Base-by-base conservation (phyloP, 2,329 filamentous ascomycete genomes). In the Calonectria pteridis region DNA sequence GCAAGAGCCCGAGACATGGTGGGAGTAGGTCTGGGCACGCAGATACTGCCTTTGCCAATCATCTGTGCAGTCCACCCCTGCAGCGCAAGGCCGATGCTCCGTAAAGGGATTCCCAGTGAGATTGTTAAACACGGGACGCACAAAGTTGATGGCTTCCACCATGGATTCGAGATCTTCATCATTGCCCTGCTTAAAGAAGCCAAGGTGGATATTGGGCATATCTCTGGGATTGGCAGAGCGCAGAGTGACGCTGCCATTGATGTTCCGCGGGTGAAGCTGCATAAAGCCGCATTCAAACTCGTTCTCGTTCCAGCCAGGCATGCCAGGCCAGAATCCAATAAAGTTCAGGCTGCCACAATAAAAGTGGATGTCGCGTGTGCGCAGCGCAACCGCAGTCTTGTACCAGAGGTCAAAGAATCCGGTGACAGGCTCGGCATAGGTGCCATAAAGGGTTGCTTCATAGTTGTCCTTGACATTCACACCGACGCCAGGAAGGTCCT, bases 221-320 rank as follows among this genome's bases (percentile, higher is more conserved):
- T 94, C 92, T 0, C 90, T 89, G 0, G 93, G 93, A 79, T 94
- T 89, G 0, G 88, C 84, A 0, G 90, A 92, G 20, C 85, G 86
- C 6, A 95, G 88, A 4, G 83, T 88, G 5, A 95, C 92, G 1
- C 87, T 89, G 11, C 93, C 93, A 7, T 88, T 89, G 1, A 80
- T 84, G 73, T 94, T 94, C 67, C 90, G 89, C 0, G 92, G 88
- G 78, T 93, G 92, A 20, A 55, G 51, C 29, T 55, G 28, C 51
- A 55, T 55, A 26, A 31, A 31, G 51, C 51, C 29, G 1, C 51
- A 55, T 29, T 55, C 51, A 23, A 55, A 55, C 29, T 55, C 28
- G 13, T 55, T 55, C 20, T 33, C 18, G 14, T 55, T 55, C 51
- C 51, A 55, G 16, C 51, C 51, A 7, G 51, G 51, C 51, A 55